These are phyloP conservation scores for Coniella vitis DNA, from an alignment of 2,329 filamentous ascomycete genomes.

Conservation along the genomic window DNA sequence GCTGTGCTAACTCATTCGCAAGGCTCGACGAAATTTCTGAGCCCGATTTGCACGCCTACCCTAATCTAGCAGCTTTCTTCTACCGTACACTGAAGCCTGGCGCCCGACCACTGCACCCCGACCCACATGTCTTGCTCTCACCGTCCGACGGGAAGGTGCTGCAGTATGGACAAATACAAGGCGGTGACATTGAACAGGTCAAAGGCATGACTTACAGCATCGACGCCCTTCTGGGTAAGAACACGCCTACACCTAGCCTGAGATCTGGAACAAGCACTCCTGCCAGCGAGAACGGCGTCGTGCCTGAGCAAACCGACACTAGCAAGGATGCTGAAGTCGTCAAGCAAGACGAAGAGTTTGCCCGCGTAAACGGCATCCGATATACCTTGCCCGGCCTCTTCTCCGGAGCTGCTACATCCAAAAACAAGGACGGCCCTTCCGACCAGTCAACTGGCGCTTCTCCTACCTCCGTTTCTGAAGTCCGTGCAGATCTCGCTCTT, in stretches of 20 bases:
- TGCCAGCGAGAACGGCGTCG: constrained; percentile 28
- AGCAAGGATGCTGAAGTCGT: constrained; percentile 59
- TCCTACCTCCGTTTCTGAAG: constrained; percentile 70
- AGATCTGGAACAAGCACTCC: constrained; percentile 13
- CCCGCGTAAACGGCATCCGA: constrained; percentile 86
- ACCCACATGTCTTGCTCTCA: constrained; percentile 72
- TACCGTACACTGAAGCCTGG: constrained; percentile 92
- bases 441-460: constrained; percentile 69
- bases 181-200: constrained; percentile 94
- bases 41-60: constrained; percentile 79
- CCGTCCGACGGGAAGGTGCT: constrained; percentile 87
- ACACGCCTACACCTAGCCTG: constrained; percentile 49
- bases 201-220: constrained; percentile 98
- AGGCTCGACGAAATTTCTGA: constrained; percentile 78
- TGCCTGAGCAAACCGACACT: constrained; percentile 22
- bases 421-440: constrained; percentile 44
- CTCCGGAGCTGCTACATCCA: constrained; percentile 55
- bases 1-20: constrained; percentile 29
- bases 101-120: constrained; percentile 73
- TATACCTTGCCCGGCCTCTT: constrained; percentile 87
- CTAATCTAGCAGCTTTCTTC: constrained; percentile 94
- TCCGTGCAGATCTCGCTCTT: constrained; percentile 74
- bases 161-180: constrained; percentile 85
- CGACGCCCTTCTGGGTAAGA: constrained; percentile 78
- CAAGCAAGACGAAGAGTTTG: constrained; percentile 84